These are phyloP conservation scores for Combretum micranthum DNA, from an alignment of 345 rosid species.

Conservation along the genomic window DNA sequence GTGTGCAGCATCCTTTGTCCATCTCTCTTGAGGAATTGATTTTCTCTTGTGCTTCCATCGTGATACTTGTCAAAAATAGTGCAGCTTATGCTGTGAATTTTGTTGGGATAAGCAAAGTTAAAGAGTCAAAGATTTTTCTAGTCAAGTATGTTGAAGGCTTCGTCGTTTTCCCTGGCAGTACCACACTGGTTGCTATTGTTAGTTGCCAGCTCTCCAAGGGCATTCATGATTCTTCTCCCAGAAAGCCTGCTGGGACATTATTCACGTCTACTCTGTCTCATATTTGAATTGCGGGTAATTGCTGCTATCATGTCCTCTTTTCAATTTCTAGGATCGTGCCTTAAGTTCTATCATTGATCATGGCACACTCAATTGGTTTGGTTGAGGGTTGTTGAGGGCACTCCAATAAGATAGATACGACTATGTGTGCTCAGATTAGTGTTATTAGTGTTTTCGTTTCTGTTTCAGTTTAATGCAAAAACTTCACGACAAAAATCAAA, in stretches of 20 bases:
- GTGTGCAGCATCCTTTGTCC: too few species aligned
- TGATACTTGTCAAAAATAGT: conserved; percentile 40
- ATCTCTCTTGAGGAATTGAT: conserved; percentile 35
- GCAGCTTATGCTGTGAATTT: conserved; percentile 34
- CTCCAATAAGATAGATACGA: too few species aligned
- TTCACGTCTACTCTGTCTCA: conserved; percentile 29
- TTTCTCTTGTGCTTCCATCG: conserved; percentile 27
- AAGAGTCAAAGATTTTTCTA: conserved; percentile 30
- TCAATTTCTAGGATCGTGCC: too few species aligned
- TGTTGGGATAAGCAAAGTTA: conserved; percentile 29
- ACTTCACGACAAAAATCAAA: too few species aligned
- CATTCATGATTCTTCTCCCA: conserved; percentile 19
- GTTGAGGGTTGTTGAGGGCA: too few species aligned
- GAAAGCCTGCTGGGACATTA: conserved; percentile 34
- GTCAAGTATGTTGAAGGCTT: conserved; percentile 50
- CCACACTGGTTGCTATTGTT: conserved; percentile 43
- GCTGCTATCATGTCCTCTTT: too few species aligned
- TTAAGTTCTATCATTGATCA: too few species aligned
- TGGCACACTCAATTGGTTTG: too few species aligned
- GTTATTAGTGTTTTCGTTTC: too few species aligned
- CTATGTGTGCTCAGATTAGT: too few species aligned
- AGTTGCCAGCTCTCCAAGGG: conserved; percentile 26
- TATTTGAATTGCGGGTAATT: too few species aligned
- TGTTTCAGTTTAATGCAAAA: too few species aligned
- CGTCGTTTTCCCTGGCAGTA: conserved; percentile 52